Evolutionary conservation across 768 basidiomycete species (phyloP), one percentile per base, ranked within the genome.

Genomic region (Hypholoma fasciculare): DNA sequence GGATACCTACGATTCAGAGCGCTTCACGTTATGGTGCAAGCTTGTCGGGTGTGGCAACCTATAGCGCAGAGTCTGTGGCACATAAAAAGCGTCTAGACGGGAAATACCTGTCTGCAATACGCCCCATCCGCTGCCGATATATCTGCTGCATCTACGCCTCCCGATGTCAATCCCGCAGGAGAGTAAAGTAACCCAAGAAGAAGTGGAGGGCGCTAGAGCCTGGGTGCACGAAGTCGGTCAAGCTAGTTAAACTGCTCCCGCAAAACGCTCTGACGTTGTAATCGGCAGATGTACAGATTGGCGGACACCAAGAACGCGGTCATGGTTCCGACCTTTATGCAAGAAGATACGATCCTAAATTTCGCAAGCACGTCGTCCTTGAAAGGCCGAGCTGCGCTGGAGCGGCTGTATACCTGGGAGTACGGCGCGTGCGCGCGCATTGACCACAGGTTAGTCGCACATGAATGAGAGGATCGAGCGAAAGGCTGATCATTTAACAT

Each of bases 391-490:
- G 27, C 27, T 5, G 56, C 63, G 12, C 44, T 66, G 36, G 61
- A 64, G 46, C 56, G 58, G 27, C 27, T 66, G 13, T 62, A 56
- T 54, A 48, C 30, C 19, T 63, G 61, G 65, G 63, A 64, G 39
- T 64, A 64, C 43, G 61, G 54, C 12, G 63, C 60, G 12, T 61
- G 57, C 49, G 30, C 55, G 19, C 52, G 58, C n/a, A 61, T 64
- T 16, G 42, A 57, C 9, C 63, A 64, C 36, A 54, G 43, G 63
- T 64, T 47, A 30, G 38, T 43, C 17, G 30, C 17, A 19, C n/a
- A 12, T 56, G 11, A 9, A 3, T 34, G 17, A 46, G 5, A 23
- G 20, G 20, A 44, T 13, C 34, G 2, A 16, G 23, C 4, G 1
- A 6, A 6, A 26, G 36, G 52, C 30, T 34, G 1, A 9, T 6